Evolutionary conservation across 129 eudicot species (phyloP).

Genomic region (Heracleum sosnowskyi): DNA sequence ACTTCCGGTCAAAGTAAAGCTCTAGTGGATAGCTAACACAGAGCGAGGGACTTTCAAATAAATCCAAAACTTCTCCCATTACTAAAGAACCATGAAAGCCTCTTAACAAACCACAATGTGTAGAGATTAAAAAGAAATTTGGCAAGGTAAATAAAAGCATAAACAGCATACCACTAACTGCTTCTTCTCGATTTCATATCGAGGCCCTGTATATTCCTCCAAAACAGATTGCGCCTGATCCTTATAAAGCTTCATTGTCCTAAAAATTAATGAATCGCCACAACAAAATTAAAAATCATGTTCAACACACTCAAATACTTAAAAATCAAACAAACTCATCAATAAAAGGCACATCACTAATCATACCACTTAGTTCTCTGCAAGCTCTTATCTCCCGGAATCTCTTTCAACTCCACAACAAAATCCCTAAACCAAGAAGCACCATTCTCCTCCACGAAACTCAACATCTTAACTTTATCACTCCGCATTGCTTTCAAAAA

Average conservation of each 20-base stretch:
- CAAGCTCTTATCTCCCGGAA: constrained; percentile 72
- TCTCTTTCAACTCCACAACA: constrained; percentile 72
- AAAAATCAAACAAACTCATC: background rate
- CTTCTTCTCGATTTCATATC: constrained; percentile 77
- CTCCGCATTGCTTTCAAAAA: constrained; percentile 39
- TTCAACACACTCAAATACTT: constrained; percentile 11
- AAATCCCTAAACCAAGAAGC: constrained; percentile 31
- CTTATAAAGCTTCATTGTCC: constrained; percentile 60
- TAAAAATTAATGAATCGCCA: constrained; percentile 18
- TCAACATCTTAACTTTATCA: constrained; percentile 52
- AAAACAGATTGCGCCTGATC: constrained; percentile 41
- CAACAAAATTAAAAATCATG: background rate
- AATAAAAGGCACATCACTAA: background rate
- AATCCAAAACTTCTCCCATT: background rate
- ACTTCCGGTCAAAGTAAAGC: background rate
- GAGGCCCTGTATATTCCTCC: constrained; percentile 58
- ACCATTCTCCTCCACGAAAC: constrained; percentile 44
- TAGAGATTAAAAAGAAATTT: background rate
- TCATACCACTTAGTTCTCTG: constrained; percentile 74
- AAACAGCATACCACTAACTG: constrained; percentile 40
- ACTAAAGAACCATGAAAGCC: background rate
- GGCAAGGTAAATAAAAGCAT: constrained; percentile 4
- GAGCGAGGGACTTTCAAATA: background rate
- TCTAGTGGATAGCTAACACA: background rate
- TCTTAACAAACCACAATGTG: background rate